Percentiles rank a stretch among this genome's conserved stretches.
phyloP scores from a whole-genome alignment of 164 flowering plant species.

The Hamamelis virginiana region DNA sequence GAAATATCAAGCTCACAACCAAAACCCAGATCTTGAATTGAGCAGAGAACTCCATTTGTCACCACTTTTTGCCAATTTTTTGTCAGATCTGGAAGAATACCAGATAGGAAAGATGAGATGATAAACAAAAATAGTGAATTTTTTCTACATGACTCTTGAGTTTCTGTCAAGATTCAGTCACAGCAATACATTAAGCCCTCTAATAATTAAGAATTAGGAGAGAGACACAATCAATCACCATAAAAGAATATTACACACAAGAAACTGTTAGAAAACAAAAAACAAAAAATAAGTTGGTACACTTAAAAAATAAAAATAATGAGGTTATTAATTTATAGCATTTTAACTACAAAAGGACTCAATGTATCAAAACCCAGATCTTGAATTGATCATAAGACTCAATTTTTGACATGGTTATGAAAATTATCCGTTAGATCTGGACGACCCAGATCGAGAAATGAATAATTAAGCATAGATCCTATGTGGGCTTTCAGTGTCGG shows the following conservation, averaged over 20 bases:
- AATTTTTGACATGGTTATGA: neutral
- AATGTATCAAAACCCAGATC: neutral
- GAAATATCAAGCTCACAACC: constrained; percentile 33
- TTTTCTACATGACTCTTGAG: neutral
- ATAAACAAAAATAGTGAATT: neutral
- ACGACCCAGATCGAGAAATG: neutral
- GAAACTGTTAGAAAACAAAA: too few species aligned
- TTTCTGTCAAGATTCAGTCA: neutral
- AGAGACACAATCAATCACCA: too few species aligned
- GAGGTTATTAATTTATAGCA: too few species aligned
- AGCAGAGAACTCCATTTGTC: constrained; percentile 35
- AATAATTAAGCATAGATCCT: neutral
- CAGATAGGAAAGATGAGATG: constrained; percentile 17
- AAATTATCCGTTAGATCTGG: neutral
- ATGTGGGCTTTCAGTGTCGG: neutral
- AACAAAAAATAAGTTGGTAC: too few species aligned
- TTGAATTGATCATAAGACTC: neutral
- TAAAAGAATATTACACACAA: too few species aligned
- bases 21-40: constrained; percentile 42
- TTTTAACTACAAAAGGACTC: too few species aligned
- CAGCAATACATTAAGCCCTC: neutral
- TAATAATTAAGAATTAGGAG: neutral
- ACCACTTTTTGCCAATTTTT: constrained; percentile 1
- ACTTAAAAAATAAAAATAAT: too few species aligned
- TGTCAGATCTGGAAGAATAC: constrained; percentile 39